Evolutionary conservation across 2,329 filamentous ascomycete species (phyloP), one percentile per base, ranked within the genome.

Genomic region (Cercospora sp.): DNA sequence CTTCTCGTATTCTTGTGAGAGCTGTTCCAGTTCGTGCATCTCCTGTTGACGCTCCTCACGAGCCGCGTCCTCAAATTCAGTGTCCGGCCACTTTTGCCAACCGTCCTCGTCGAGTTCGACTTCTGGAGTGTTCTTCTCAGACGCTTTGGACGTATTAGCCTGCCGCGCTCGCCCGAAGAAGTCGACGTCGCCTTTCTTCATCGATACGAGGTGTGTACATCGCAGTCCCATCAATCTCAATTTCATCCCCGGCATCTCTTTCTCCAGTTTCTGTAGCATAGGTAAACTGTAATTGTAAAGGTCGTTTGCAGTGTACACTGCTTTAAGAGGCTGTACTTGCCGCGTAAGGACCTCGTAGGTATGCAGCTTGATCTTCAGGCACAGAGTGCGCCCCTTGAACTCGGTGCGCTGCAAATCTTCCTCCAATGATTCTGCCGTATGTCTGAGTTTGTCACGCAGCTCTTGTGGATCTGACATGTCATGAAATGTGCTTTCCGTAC

Each of bases 321-420:
- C 89, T 71, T 89, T 91, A 0, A 92, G 90, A 2, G 90, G 86
- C 3, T 91, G 87, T 5, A 88, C 86, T 77, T 99, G 95, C 34
- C 95, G 86, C 0, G 94, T 97, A 62, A 92, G 86, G 21, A 97
- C 91, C 79, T 98, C 94, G 74, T 94, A 99, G 0, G 93, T 97
- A 78, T 97, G 92, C 7, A 98, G 82, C 78, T 99, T 99, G 71
- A 97, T 86, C 79, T 99, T 99, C 40, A 99, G 82, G 24, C 93
- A 92, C 1, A 99, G 82, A 0, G 94, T 98, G n/a, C 93, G 88
- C 0, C 94, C 94, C 79, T 94, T 97, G 80, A 92, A 92, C 71
- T 92, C 87, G 1, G 92, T 92, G 28, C 88, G 87, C 67, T 86
- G 85, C 81, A 98, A 85, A 75, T 98, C 94, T 72, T 91, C 91